These are phyloP conservation scores for Sugiyamaella castrensis DNA, from an alignment of 1,139 yeast genomes.

Conservation along the genomic window DNA sequence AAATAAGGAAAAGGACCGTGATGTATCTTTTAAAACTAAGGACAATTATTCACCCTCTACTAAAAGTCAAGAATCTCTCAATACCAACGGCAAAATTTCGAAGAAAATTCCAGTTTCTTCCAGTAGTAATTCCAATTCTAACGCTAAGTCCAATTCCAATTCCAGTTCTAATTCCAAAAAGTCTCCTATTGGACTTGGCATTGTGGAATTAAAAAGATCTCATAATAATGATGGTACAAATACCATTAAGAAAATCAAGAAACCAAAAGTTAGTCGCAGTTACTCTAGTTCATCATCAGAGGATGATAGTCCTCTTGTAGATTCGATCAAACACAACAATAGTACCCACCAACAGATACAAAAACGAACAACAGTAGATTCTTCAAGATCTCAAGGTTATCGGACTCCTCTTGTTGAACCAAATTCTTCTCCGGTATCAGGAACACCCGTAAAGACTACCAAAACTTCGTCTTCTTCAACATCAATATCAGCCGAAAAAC, in stretches of 20 bases:
- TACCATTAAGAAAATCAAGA: constrained; percentile 7
- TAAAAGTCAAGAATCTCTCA: no score
- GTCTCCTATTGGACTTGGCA: constrained; percentile 15
- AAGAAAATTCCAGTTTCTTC: no score
- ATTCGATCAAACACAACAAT: constrained; percentile 5
- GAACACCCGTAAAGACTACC: constrained; percentile 2
- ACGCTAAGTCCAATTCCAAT: not conserved
- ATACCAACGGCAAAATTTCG: no score
- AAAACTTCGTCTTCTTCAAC: not conserved
- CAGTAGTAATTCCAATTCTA: not conserved
- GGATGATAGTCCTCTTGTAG: constrained; percentile 15
- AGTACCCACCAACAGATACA: not conserved
- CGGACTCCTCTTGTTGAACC: not conserved
- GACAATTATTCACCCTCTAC: no score
- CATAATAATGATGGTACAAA: no score
- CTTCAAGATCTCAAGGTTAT: not conserved
- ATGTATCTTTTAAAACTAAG: no score
- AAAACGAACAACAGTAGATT: not conserved
- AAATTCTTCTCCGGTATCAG: constrained; percentile 1
- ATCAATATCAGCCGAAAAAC: constrained; percentile 21
- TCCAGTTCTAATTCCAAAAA: not conserved
- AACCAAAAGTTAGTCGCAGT: constrained; percentile 23
- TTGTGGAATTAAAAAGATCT: constrained; percentile 1
- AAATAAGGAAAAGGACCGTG: not conserved
- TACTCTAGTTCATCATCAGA: constrained; percentile 23